Percentiles rank a stretch among this genome's conserved stretches.
phyloP scores from a whole-genome alignment of 2,329 filamentous ascomycete species.

The Endoconidiophora polonica region DNA sequence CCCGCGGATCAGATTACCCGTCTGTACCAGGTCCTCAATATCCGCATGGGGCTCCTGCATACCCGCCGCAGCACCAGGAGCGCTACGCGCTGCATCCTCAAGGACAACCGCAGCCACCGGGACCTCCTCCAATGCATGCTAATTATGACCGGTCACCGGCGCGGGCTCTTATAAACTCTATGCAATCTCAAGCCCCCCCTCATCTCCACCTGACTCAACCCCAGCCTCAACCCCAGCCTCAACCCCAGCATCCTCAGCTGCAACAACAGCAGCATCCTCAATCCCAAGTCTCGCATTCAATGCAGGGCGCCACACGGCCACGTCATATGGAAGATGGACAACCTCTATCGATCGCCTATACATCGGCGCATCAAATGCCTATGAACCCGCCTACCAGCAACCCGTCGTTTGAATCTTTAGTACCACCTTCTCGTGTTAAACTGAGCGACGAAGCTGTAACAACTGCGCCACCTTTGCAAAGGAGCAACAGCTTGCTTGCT shows the following conservation, averaged over 20 bases:
- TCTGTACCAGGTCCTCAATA: conserved; percentile 14
- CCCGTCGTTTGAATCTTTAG: conserved; percentile 20
- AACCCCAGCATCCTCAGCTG: conserved; percentile 18
- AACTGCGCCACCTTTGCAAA: conserved; percentile 23
- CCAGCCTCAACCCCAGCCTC: conserved; percentile 14
- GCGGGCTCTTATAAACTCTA: conserved; percentile 17
- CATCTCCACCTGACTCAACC: conserved; percentile 22
- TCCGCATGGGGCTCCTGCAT: conserved; percentile 10
- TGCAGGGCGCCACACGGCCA: conserved; percentile 17
- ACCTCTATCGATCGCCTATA: conserved; percentile 33
- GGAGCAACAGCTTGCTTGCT: conserved; percentile 45
- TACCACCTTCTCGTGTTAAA: conserved; percentile 19
- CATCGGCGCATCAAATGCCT: not conserved
- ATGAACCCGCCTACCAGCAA: not conserved
- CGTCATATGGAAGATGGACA: conserved; percentile 31
- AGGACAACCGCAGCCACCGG: not conserved
- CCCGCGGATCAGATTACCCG: not conserved
- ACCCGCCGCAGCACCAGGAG: conserved; percentile 1
- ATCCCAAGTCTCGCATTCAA: not conserved
- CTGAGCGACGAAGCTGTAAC: conserved; percentile 35
- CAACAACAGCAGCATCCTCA: conserved; percentile 18
- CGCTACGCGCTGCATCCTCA: conserved; percentile 11
- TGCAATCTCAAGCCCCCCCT: conserved; percentile 16
- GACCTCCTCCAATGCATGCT: not conserved
- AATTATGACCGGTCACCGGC: conserved; percentile 18